Percentiles rank a stretch among this genome's conserved stretches.
Evolutionary conservation across 2,329 filamentous ascomycete genomes (phyloP).

Genomic region (Exophiala xenobiotica): DNA sequence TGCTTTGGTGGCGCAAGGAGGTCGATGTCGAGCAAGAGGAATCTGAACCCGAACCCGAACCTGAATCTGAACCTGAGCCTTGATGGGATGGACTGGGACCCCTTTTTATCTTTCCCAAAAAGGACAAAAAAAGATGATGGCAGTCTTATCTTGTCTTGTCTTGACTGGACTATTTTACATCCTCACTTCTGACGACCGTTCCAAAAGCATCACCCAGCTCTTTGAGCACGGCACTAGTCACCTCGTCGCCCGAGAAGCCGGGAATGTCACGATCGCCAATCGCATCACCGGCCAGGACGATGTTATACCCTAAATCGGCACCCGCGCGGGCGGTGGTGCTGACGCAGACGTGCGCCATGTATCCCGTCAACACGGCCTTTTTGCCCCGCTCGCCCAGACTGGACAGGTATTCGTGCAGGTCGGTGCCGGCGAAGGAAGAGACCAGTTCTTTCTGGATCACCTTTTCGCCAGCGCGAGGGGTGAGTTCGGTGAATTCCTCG

Average conservation of each 20-base stretch:
- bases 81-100: too few species aligned
- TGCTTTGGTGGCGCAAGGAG: conserved; percentile 18
- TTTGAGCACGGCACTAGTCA: conserved; percentile 52
- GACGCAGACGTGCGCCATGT: conserved; percentile 63
- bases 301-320: conserved; percentile 62
- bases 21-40: neutral
- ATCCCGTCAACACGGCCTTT: conserved; percentile 56
- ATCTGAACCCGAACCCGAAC: neutral
- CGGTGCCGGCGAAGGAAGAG: conserved; percentile 60
- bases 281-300: conserved; percentile 60
- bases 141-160: neutral
- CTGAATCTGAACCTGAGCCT: neutral
- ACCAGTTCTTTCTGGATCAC: conserved; percentile 59
- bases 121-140: neutral
- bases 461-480: conserved; percentile 55
- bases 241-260: conserved; percentile 55
- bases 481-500: conserved; percentile 61
- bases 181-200: conserved; percentile 55
- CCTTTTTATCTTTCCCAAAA: neutral
- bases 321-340: conserved; percentile 63
- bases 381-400: conserved; percentile 41
- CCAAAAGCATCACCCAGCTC: conserved; percentile 65
- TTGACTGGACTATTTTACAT: conserved; percentile 37
- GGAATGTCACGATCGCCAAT: conserved; percentile 68
- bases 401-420: conserved; percentile 57